Base-by-base conservation (phyloP, 2,329 filamentous ascomycete genomes). In the Microsporum audouinii region DNA sequence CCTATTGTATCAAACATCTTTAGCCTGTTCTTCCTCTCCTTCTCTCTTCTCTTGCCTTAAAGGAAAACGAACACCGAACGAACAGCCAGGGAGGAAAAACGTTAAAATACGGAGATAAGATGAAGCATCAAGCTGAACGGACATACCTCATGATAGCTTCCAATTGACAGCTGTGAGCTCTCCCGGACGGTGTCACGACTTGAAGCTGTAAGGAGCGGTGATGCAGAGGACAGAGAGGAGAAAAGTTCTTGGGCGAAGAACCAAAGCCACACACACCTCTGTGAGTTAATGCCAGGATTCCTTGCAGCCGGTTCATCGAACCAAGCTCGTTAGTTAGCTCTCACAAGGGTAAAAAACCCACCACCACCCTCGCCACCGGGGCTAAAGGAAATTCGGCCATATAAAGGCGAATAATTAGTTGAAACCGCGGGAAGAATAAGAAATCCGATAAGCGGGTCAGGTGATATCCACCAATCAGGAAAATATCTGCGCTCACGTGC, bases 1-100 rank as follows among this genome's bases (percentile, higher is more conserved):
- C 82, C 84, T 87, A 41, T 49, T 2, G 36, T 23, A 12, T 33
- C 29, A 31, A 43, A n/a, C 31, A 27, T 49, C 23, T 49, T 49
- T 27, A 4, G n/a, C 51, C 27, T 7, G 10, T 41, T 45, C n/a
- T 43, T 47, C 57, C 12, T 45, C 29, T 47, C 57, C 12, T 45
- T 14, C 39, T 31, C 23, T 23, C 34, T 12, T 58, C 31, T 23
- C 43, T 36, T 36, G 3, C 38, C 38, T 39, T 12, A 23, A 41
- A 49, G 43, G 23, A 49, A 29, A 49, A 29, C 45, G 27, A 49
- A 10, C 45, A 49, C 27, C 45, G 27, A 49, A n/a, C 45, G 8
- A 23, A 31, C 43, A 10, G 23, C 45, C 27, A 12, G 27, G 45
- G 23, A 14, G 10, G 14, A 49, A 33, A 49, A 49, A 49, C 45